A percentile compares a stretch with the other conserved stretches of the same genome.
Conservation (phyloP, 2,329 filamentous ascomycete species). For the Coniosporium tulheliwenetii region DNA sequence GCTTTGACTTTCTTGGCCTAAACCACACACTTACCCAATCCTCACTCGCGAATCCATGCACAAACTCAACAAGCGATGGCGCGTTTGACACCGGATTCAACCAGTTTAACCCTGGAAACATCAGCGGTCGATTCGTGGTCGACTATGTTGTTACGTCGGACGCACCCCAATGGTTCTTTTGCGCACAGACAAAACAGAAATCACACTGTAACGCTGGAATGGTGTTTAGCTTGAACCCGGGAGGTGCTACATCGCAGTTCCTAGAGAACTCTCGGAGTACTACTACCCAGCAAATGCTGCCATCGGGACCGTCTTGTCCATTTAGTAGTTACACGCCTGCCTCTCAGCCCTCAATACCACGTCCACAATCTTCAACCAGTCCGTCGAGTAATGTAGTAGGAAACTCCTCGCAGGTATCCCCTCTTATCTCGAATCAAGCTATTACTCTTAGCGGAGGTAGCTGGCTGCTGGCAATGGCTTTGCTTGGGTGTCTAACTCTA, state of each 20-base stretch:
- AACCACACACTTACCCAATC: slow-evolving; percentile 1
- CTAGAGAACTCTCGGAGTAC: slow-evolving; percentile 6
- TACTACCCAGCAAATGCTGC: no score
- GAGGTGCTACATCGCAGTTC: slow-evolving; percentile 7
- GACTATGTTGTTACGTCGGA: background rate
- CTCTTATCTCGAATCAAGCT: no score
- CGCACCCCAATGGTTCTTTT: slow-evolving; percentile 13
- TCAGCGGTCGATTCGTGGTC: background rate
- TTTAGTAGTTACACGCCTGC: no score
- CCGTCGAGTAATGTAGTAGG: no score
- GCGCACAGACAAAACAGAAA: slow-evolving; percentile 6
- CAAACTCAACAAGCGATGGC: background rate
- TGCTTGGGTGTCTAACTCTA: no score
- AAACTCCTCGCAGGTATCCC: no score
- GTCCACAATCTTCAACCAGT: no score
- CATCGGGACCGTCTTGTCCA: no score
- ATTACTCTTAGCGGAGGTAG: no score
- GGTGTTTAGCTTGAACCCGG: slow-evolving; percentile 13
- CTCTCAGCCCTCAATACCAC: no score
- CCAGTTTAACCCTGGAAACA: background rate
- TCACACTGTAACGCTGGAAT: slow-evolving; percentile 12
- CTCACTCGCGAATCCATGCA: background rate
- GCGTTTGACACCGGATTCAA: slow-evolving; percentile 1
- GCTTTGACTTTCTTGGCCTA: background rate
- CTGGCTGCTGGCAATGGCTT: no score